phyloP scores from a whole-genome alignment of 177 flowering plant genomes.

The Vitis hybrid region DNA sequence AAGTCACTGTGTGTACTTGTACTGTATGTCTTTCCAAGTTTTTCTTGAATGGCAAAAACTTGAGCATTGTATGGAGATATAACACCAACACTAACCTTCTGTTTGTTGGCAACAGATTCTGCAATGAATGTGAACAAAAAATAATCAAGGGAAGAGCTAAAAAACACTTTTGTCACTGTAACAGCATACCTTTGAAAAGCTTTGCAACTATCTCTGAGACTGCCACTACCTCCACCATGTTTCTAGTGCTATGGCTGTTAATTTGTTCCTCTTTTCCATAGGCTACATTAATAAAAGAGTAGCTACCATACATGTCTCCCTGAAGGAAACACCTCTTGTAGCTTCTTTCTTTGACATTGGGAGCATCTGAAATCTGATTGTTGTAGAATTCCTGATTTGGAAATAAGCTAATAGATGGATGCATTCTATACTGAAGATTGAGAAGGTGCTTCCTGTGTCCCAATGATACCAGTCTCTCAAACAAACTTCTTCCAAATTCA shows the following conservation, averaged over 20 bases:
- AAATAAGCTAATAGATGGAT: conserved; percentile 54
- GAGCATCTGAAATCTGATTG: conserved; percentile 48
- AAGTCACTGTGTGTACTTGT: conserved; percentile 14
- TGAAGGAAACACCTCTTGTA: conserved; percentile 35
- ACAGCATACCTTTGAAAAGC: conserved; percentile 42
- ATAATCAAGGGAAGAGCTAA: neutral
- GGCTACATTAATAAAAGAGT: conserved; percentile 61
- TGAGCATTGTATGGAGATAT: conserved; percentile 74
- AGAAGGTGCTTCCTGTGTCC: conserved; percentile 49
- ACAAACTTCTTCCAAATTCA: conserved; percentile 54
- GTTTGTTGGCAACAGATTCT: conserved; percentile 16
- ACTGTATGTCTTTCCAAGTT: conserved; percentile 31
- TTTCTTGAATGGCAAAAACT: conserved; percentile 46
- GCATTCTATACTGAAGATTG: conserved; percentile 59
- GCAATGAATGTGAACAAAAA: neutral
- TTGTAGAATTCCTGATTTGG: conserved; percentile 60
- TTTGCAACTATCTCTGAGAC: conserved; percentile 35
- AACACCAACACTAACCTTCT: conserved; percentile 53
- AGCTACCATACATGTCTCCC: conserved; percentile 57
- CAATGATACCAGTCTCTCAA: conserved; percentile 7
- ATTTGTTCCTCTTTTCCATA: conserved; percentile 45
- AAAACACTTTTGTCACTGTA: neutral
- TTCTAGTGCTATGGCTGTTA: conserved; percentile 40
- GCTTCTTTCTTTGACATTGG: conserved; percentile 30
- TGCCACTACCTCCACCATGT: conserved; percentile 63